Base-by-base conservation (phyloP, 129 eudicot species). In the Sambucus nigra region DNA sequence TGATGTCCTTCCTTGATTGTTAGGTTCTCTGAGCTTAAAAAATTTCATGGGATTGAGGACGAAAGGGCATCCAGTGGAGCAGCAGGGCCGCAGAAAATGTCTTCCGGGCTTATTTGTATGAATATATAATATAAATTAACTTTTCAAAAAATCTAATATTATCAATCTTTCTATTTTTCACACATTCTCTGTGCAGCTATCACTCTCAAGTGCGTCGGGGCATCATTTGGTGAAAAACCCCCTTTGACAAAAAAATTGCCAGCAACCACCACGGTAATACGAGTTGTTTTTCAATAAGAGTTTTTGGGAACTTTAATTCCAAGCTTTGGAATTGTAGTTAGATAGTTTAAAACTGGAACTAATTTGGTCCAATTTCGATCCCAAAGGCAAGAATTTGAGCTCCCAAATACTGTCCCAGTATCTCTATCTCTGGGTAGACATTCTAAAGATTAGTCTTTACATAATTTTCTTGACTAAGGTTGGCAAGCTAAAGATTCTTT, bases 401-500 rank as follows among this genome's bases (percentile, higher is more conserved):
- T n/a, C n/a, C n/a, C n/a, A n/a, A n/a, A n/a, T n/a, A n/a, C n/a
- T n/a, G n/a, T n/a, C n/a, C n/a, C n/a, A n/a, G n/a, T n/a, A n/a
- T n/a, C n/a, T n/a, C n/a, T n/a, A n/a, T n/a, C n/a, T n/a, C n/a
- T n/a, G n/a, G n/a, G n/a, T n/a, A n/a, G n/a, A n/a, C n/a, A n/a
- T n/a, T n/a, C n/a, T n/a, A n/a, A n/a, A n/a, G n/a, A n/a, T n/a
- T n/a, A n/a, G n/a, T n/a, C n/a, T n/a, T n/a, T n/a, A n/a, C n/a
- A n/a, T n/a, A n/a, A n/a, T 27, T 51, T 14, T 5, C 6, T 21
- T 47, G 20, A 23, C 8, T 52, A 46, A 89, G 98, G 84, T 89
- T 63, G 98, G 98, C 35, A 89, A 89, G 83, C 72, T 89, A 63
- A 89, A 89, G 81, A 89, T 73, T 58, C 91, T 91, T 17, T 86